Evolutionary conservation across 805 yeast species (phyloP), one percentile per base, ranked within the genome.

Genomic region (Wickerhamomyces mucosus): DNA sequence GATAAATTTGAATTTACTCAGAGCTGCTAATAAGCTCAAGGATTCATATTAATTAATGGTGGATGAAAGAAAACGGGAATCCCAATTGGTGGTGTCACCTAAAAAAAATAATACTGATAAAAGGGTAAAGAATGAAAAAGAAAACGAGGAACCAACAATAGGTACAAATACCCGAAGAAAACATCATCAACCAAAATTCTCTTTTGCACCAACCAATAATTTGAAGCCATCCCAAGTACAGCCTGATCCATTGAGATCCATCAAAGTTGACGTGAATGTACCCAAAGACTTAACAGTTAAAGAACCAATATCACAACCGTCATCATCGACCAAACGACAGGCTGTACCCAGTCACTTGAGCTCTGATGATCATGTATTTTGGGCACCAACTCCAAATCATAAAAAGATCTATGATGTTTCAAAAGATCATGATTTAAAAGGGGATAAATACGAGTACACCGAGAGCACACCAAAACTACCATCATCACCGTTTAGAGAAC

Each of bases 291-390:
- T n/a, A 14, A 6, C 16, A 4, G 28, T 17, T 10, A 18, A 19
- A 15, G 20, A 19, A 7, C 14, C 30, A n/a, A 11, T 6, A 21
- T 22, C n/a, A n/a, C n/a, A n/a, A n/a, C n/a, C n/a, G n/a, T n/a
- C n/a, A n/a, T n/a, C n/a, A n/a, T n/a, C n/a, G n/a, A n/a, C 39
- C 38, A 7, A 18, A 36, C 7, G 28, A 25, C 7, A 18, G 27
- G 7, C 8, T 21, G 28, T 32, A 27, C 19, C 21, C 36, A 31
- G 32, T 11, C 40, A 41, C 11, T 39, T 35, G 8, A 39, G 49
- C 24, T 49, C 54, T 8, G 50, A 48, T 26, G 54, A 49, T 26
- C 47, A 40, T 35, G 46, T 49, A 13, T 46, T 34, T 28, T 49
- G 54, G 54, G 50, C 35, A 4, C 48, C 49, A 10, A 48, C 54